phyloP scores from a whole-genome alignment of 176 grass and related monocot genomes.

The Oryza brachyantha region DNA sequence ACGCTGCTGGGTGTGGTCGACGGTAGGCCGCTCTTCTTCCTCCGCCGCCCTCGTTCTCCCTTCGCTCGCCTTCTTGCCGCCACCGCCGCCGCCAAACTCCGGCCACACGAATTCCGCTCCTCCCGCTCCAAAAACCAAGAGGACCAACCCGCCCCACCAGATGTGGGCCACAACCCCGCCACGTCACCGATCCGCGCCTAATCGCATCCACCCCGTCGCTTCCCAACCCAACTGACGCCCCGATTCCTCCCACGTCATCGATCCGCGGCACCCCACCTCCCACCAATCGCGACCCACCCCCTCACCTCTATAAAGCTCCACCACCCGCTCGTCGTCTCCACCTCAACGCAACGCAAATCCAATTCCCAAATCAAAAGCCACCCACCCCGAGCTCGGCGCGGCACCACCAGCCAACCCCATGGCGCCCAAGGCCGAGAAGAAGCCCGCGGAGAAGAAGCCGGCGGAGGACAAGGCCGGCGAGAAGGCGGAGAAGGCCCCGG shows the following conservation, averaged over 20 bases:
- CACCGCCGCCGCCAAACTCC: no score
- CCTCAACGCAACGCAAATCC: no score
- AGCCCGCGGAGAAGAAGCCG: constrained; percentile 37
- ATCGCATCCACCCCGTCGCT: background rate
- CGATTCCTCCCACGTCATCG: background rate
- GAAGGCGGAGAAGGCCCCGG: constrained; percentile 31
- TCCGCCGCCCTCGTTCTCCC: no score
- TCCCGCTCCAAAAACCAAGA: no score
- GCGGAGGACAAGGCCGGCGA: constrained; percentile 32
- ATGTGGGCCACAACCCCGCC: no score
- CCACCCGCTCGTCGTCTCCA: no score
- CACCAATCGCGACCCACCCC: constrained; percentile 6
- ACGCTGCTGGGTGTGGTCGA: no score
- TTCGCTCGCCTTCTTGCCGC: no score
- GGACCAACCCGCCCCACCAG: no score
- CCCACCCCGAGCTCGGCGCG: background rate
- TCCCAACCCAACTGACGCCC: no score
- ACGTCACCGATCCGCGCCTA: constrained; percentile 9
- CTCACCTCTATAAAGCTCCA: background rate
- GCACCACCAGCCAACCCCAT: background rate
- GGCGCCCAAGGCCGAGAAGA: constrained; percentile 49
- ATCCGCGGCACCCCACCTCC: background rate
- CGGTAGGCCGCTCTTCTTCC: no score
- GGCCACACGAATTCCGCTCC: no score
- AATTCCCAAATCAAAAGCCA: background rate